Conservation (phyloP, 2,329 filamentous ascomycete genomes). For the Beauveria scarabaeidicola region DNA sequence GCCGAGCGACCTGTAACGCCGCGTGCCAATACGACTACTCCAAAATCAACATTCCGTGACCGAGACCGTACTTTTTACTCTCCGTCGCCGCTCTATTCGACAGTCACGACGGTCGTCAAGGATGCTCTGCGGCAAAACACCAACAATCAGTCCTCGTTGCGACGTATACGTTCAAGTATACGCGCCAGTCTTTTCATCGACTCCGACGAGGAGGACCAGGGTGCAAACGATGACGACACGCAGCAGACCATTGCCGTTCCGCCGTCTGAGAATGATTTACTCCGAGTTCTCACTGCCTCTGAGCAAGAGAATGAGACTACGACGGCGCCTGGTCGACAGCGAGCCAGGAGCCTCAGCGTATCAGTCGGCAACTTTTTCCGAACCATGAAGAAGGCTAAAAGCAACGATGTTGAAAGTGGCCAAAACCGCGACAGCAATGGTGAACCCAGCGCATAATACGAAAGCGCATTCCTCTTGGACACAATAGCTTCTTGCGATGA, state of each 20-base stretch:
- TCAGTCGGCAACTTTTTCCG: constrained; percentile 33
- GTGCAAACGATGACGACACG: constrained; percentile 15
- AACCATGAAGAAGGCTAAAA: constrained; percentile 19
- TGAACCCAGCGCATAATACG: background rate
- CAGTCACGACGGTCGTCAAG: constrained; percentile 48
- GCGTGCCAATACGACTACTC: constrained; percentile 19
- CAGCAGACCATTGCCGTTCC: constrained; percentile 15
- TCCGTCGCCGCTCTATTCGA: constrained; percentile 51
- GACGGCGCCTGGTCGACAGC: constrained; percentile 18
- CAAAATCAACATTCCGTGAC: constrained; percentile 24
- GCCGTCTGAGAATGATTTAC: constrained; percentile 20
- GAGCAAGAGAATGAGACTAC: constrained; percentile 13
- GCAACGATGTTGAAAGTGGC: background rate
- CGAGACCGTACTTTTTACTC: constrained; percentile 44
- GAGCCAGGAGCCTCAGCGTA: constrained; percentile 34
- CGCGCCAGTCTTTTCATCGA: constrained; percentile 47
- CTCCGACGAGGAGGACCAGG: constrained; percentile 29
- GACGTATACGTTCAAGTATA: constrained; percentile 41
- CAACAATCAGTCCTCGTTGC: constrained; percentile 34
- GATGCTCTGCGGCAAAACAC: constrained; percentile 43
- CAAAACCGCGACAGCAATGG: background rate
- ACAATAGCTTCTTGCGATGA: background rate
- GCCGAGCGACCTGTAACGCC: constrained; percentile 21
- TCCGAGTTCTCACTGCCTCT: constrained; percentile 15
- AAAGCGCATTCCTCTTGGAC: background rate